Conservation (phyloP, 1,284 basidiomycete genomes). For the Cutaneotrichosporon mucoides region DNA sequence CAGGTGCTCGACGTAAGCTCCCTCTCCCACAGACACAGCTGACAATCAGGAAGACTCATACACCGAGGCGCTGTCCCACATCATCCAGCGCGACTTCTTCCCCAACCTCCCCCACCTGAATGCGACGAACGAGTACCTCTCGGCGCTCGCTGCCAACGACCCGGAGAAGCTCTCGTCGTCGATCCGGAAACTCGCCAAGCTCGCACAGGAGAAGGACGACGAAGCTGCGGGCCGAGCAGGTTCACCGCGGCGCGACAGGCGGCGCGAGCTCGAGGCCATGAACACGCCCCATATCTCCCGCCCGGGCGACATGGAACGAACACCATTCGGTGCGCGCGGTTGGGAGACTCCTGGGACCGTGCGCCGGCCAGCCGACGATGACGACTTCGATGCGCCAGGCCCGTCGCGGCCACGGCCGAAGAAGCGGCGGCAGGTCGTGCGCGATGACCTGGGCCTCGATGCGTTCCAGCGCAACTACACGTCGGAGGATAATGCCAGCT, state of each 20-base stretch:
- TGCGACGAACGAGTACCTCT: conserved; percentile 77
- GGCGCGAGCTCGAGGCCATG: conserved; percentile 13
- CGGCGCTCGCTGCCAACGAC: conserved; percentile 69
- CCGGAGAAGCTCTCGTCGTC: conserved; percentile 66
- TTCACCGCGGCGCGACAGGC: not conserved
- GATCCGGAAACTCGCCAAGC: conserved; percentile 65
- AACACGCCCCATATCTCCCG: conserved; percentile 40
- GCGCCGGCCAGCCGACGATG: conserved; percentile 11
- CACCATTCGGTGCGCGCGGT: conserved; percentile 40
- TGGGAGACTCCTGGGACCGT: conserved; percentile 39
- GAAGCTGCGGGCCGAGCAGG: too few relatives aligned
- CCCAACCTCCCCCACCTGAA: conserved; percentile 82
- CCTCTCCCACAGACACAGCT: conserved; percentile 5
- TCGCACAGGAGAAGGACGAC: conserved; percentile 50
- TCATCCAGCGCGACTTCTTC: conserved; percentile 97
- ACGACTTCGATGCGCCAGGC: conserved; percentile 4
- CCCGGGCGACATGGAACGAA: conserved; percentile 14
- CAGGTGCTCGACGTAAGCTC: conserved; percentile 41
- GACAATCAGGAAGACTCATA: conserved; percentile 76
- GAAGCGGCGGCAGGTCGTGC: conserved; percentile 16
- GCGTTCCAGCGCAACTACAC: conserved; percentile 84
- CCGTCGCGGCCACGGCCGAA: conserved; percentile 8
- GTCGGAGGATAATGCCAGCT: conserved; percentile 92
- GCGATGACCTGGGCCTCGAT: conserved; percentile 63
- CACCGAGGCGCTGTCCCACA: conserved; percentile 81